These are phyloP conservation scores for Trichoderma sp. DNA, from an alignment of 2,329 filamentous ascomycete species.

Conservation along the genomic window DNA sequence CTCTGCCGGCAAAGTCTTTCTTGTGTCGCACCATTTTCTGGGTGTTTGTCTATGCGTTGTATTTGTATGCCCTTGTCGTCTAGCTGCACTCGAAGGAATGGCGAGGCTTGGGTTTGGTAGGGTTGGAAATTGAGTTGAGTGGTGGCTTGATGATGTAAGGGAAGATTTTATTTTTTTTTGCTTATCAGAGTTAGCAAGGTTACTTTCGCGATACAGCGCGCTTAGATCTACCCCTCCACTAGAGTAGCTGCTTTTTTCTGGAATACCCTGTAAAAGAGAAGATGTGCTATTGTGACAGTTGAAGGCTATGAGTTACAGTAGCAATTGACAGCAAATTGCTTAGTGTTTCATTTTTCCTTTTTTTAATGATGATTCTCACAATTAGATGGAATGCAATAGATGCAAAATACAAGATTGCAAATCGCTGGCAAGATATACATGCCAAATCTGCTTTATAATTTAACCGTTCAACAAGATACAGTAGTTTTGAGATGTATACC, in stretches of 20 bases:
- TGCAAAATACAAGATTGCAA: too few relatives aligned
- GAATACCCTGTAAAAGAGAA: not conserved
- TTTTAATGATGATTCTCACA: too few relatives aligned
- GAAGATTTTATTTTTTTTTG: not conserved
- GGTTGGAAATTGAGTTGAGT: not conserved
- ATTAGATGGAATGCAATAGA: not conserved
- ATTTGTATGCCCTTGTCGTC: not conserved
- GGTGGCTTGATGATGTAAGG: slow-evolving; percentile 16
- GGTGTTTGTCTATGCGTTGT: not conserved
- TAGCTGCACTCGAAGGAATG: not conserved
- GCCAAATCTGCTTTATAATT: too few relatives aligned
- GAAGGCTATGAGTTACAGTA: too few relatives aligned
- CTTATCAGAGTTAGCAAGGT: slow-evolving; percentile 8
- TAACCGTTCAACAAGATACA: too few relatives aligned
- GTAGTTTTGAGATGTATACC: too few relatives aligned
- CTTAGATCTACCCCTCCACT: slow-evolving; percentile 5
- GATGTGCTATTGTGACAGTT: too few relatives aligned
- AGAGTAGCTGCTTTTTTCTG: not conserved
- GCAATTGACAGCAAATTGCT: too few relatives aligned
- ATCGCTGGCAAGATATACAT: too few relatives aligned
- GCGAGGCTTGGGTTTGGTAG: not conserved
- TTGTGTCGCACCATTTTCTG: slow-evolving; percentile 86
- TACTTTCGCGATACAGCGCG: not conserved
- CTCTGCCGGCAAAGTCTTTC: slow-evolving; percentile 76
- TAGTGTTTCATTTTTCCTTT: too few relatives aligned